Base-by-base conservation (phyloP, 805 yeast species). In the Candida loeiensis region DNA sequence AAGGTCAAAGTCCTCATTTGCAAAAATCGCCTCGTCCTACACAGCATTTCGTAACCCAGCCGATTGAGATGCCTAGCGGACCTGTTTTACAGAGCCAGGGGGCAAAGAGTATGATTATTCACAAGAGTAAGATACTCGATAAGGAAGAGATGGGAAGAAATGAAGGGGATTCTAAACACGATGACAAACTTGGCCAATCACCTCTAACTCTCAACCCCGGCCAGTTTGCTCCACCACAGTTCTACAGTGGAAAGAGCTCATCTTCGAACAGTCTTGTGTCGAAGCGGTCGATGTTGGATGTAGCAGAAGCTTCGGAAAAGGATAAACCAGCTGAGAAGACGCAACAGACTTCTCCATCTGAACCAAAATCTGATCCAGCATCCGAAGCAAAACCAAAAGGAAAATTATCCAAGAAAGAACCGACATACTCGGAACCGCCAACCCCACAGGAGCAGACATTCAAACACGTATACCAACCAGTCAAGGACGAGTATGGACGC, bases 201-300 rank as follows among this genome's bases (percentile, higher is more conserved):
- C n/a, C n/a, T n/a, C n/a, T n/a, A n/a, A n/a, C n/a, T n/a, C 19
- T 19, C 28, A n/a, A 21, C 20, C 24, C 34, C 5, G 39, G 21
- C 14, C 6, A 12, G 5, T 27, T 27, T 15, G 17, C 6, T 4
- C 5, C 7, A 24, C 22, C 30, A 15, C 18, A 19, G 15, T 33
- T 33, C 26, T 19, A 19, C 8, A n/a, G 8, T 5, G 24, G 6
- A 13, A 30, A 16, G 7, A 27, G 13, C 11, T 12, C 31, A 9
- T 27, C 31, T 5, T 4, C 11, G n/a, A 6, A 5, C n/a, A 11
- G 5, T 6, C 9, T 25, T 4, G 5, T 21, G 13, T 28, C 32
- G 18, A 16, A 8, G 17, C 17, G 33, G 13, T 30, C 33, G 18
- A 6, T 30, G 33, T 12, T 30, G 13, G 33, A 30, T 6, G 33